A percentile compares a stretch with the other conserved stretches of the same genome.
Evolutionary conservation across 805 yeast species (phyloP).

Genomic region (Starmera amethionina): DNA sequence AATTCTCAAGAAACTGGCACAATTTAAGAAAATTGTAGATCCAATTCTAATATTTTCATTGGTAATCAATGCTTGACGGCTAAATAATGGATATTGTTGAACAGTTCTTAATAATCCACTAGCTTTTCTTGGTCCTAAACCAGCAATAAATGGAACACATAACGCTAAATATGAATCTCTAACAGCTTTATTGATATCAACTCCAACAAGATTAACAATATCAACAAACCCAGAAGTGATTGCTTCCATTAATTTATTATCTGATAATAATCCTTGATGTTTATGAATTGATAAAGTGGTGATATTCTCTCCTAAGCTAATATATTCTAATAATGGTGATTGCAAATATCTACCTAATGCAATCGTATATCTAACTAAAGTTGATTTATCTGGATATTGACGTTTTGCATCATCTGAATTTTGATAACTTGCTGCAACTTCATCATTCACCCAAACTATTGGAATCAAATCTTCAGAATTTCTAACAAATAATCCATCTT

Average conservation of each 20-base stretch:
- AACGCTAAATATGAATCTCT: slow-evolving; percentile 64
- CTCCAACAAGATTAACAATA: slow-evolving; percentile 83
- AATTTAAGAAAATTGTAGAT: slow-evolving; percentile 78
- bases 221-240: slow-evolving; percentile 82
- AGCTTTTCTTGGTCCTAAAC: slow-evolving; percentile 94
- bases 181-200: slow-evolving; percentile 85
- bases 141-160: slow-evolving; percentile 70
- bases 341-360: slow-evolving; percentile 89
- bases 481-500: slow-evolving; percentile 19
- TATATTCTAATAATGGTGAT: slow-evolving; percentile 86
- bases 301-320: slow-evolving; percentile 69
- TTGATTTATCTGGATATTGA: slow-evolving; percentile 80
- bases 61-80: slow-evolving; percentile 80
- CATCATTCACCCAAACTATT: slow-evolving; percentile 82
- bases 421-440: slow-evolving; percentile 83
- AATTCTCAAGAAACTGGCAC: slow-evolving; percentile 81
- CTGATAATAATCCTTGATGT: slow-evolving; percentile 61
- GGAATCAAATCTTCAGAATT: slow-evolving; percentile 43
- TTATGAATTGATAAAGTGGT: slow-evolving; percentile 58
- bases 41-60: slow-evolving; percentile 55
- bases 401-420: slow-evolving; percentile 62
- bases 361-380: slow-evolving; percentile 73
- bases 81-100: slow-evolving; percentile 50
- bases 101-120: slow-evolving; percentile 76
- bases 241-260: slow-evolving; percentile 53